Conservation (phyloP, 2,329 filamentous ascomycete genomes). For the Incumbomyces lentus region DNA sequence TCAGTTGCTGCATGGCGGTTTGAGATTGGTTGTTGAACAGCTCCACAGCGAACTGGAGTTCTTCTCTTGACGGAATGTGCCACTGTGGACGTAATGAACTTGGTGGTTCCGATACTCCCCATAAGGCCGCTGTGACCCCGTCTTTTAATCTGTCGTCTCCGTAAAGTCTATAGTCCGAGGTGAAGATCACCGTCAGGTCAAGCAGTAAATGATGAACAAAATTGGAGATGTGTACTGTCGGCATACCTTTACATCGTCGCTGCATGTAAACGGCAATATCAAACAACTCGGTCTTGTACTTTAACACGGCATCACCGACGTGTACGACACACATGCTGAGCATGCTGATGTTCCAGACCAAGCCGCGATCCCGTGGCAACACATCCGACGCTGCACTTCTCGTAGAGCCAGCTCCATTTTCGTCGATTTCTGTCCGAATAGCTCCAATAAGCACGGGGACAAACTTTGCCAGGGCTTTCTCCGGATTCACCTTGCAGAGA, state of each 20-base stretch:
- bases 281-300: constrained; percentile 79
- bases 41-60: constrained; percentile 80
- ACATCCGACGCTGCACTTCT: constrained; percentile 89
- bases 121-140: constrained; percentile 67
- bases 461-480: constrained; percentile 83
- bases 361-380: constrained; percentile 76
- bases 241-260: constrained; percentile 82
- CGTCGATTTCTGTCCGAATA: constrained; percentile 92
- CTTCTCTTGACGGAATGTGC: constrained; percentile 72
- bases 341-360: constrained; percentile 96
- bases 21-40: constrained; percentile 77
- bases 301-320: constrained; percentile 78
- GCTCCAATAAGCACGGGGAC: constrained; percentile 82
- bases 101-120: constrained; percentile 68
- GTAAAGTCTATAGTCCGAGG: constrained; percentile 78
- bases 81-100: constrained; percentile 70
- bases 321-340: constrained; percentile 97
- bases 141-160: constrained; percentile 62
- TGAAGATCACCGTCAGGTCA: constrained; percentile 89
- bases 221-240: constrained; percentile 93
- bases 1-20: constrained; percentile 63
- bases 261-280: constrained; percentile 95
- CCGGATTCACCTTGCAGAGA: constrained; percentile 87
- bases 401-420: constrained; percentile 90
- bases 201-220: constrained; percentile 93